Base-by-base conservation (phyloP, 1,284 basidiomycete genomes). In the Fistulina hepatica region DNA sequence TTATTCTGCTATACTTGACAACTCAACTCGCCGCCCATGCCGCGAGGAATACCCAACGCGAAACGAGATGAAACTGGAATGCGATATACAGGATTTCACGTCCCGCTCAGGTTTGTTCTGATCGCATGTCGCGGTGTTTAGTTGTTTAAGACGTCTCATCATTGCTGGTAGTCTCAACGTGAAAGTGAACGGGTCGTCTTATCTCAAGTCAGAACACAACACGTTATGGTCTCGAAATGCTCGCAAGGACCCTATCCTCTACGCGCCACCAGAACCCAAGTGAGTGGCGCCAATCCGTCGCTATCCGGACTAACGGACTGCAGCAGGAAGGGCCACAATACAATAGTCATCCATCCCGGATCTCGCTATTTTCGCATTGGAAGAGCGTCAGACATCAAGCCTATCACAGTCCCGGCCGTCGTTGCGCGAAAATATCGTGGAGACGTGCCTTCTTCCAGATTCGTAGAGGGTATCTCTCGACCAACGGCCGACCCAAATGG, bases 301-400 rank as follows among this genome's bases (percentile, higher is more conserved):
- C 39, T 34, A 32, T 23, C 39, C 25, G 27, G 40, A 44, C 39
- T 43, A 37, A 31, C 28, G 40, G 16, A 21, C 39, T 40, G 43
- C 36, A 46, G 45, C 36, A 48, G 80, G 52, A 73, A 81, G 33
- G 82, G 82, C 25, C 77, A 79, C 2, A 76, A 81, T 41, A 74
- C 81, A 34, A 61, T 99, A 41, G 82, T 99, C 25, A 85, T 99
- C 40, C 95, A 99, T 52, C 91, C 89, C 2, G 95, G 95, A 17
- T 93, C 92, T 2, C 73, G 86, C 20, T 81, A 68, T 51, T 63
- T 97, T 23, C 79, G 91, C 20, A 77, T 99, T 33, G 95, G 95
- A 19, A 75, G 77, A 50, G 91, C 93, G 1, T 85, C 81, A n/a
- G 92, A 97, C 52, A 75, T 86, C 20, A 77, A 70, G 23, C 92